These are phyloP conservation scores for Lichtheimia hyalospora DNA, from an alignment of 371 early-diverging fungal genomes.

Conservation along the genomic window DNA sequence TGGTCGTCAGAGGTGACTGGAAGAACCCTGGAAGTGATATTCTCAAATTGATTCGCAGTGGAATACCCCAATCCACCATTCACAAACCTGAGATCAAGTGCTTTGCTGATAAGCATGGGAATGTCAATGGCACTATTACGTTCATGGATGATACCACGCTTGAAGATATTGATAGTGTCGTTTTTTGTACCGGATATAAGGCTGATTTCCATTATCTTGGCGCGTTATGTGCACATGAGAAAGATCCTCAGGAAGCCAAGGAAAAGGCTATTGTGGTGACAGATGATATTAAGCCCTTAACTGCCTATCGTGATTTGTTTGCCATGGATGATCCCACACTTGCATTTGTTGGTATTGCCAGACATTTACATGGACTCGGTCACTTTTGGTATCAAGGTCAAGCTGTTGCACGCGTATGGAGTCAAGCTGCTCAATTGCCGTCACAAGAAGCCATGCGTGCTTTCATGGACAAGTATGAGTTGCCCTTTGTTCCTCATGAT, in stretches of 20 bases:
- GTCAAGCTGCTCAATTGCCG: constrained; percentile 29
- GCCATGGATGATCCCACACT: constrained; percentile 36
- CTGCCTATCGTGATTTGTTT: constrained; percentile 35
- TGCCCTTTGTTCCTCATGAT: constrained; percentile 11
- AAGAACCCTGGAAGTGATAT: constrained; percentile 8
- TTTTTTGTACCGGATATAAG: constrained; percentile 68
- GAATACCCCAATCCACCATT: constrained; percentile 18
- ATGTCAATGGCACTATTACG: constrained; percentile 26
- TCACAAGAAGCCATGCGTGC: constrained; percentile 18
- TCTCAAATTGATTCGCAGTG: constrained; percentile 20
- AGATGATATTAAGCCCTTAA: constrained; percentile 19
- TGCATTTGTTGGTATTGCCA: constrained; percentile 30
- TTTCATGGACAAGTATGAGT: constrained; percentile 11
- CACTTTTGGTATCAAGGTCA: constrained; percentile 36
- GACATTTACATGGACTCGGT: constrained; percentile 15
- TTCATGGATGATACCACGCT: constrained; percentile 61
- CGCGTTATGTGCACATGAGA: constrained; percentile 9
- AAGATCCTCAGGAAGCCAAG: not conserved
- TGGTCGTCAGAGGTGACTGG: constrained; percentile 26
- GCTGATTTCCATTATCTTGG: constrained; percentile 54
- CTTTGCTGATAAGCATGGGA: constrained; percentile 26
- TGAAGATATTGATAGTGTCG: constrained; percentile 55
- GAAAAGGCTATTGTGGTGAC: constrained; percentile 5
- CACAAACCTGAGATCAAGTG: constrained; percentile 19
- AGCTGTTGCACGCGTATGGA: constrained; percentile 41